Base-by-base conservation (phyloP, 192 early-diverging fungal species). In the Podila epicladia region DNA sequence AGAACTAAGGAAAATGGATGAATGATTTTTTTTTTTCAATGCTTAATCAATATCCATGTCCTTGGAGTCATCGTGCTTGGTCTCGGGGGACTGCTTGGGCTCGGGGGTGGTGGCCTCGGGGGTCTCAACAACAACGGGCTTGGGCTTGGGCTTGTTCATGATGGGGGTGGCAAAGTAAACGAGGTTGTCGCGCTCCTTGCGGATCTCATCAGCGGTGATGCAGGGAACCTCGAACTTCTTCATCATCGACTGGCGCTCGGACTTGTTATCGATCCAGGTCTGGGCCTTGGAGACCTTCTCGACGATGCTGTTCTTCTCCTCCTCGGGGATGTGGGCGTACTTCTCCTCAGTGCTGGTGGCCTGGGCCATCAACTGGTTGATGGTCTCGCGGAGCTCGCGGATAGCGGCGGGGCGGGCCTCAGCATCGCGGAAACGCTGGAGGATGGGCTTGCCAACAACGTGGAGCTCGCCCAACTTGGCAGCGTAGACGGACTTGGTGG, bases 121-220 rank as follows among this genome's bases (percentile, higher is more conserved):
- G n/a, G 69, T 28, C 50, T 72, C 70, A 2, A 73, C 71, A 37
- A 69, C 66, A 58, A 73, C 88, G 57, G 92, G 91, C 57, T 87
- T 89, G 57, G 96, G 96, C 92, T 97, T 97, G 82, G 97, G 96
- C 82, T 94, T 94, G 85, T 89, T 93, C 71, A 97, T 85, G 72
- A 98, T 93, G 5, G 95, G 93, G 60, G 80, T 91, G 58, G 94
- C 93, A 82, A 91, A 92, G 82, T 87, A 85, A 61, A 82, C 80
- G 33, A 98, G 70, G 53, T 78, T 69, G 22, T 95, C 92, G 67
- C 89, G 89, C 84, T 98, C 92, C 83, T 87, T 89, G 64, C 83
- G 72, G 82, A 99, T 95, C 62, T 94, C 90, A 51, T 83, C 87
- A 61, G 89, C 77, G 51, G 86, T 92, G 48, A 99, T 86, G 48